A percentile compares a stretch with the other conserved stretches of the same genome.
Evolutionary conservation across 208 protist species (phyloP).

Genomic region (Crithidia fasciculata): DNA sequence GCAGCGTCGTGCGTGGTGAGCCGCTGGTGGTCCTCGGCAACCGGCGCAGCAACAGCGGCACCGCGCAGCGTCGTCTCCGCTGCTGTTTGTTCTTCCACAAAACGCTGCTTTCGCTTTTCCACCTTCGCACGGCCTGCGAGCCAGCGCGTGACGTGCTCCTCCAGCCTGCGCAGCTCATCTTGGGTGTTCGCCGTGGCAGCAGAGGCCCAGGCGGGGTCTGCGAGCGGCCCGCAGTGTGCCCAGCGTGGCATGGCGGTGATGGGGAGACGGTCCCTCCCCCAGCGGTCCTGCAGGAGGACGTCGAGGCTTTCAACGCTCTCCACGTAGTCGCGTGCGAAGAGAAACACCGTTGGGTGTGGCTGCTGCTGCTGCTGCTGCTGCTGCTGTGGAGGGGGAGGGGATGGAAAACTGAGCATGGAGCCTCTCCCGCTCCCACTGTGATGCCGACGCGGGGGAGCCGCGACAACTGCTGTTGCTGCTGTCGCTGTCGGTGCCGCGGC

Average conservation of each 20-base stretch:
- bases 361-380: neutral
- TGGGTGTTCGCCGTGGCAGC: neutral
- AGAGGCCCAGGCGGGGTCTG: neutral
- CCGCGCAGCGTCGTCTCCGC: slow-evolving; percentile 6
- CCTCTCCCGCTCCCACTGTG: neutral
- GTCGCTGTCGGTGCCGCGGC: neutral
- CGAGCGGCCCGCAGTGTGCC: slow-evolving; percentile 13
- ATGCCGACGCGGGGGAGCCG: neutral
- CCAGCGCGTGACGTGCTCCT: slow-evolving; percentile 22
- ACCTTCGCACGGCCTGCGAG: slow-evolving; percentile 14
- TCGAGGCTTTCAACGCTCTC: slow-evolving; percentile 14
- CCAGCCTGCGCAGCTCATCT: slow-evolving; percentile 17
- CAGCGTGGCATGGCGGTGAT: slow-evolving; percentile 28
- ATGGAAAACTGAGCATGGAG: too few relatives aligned
- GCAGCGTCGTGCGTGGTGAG: slow-evolving; percentile 32
- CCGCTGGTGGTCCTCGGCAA: slow-evolving; percentile 11
- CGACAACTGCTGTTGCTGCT: neutral
- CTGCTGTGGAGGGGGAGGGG: neutral
- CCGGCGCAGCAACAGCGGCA: neutral
- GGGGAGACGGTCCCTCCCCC: slow-evolving; percentile 23
- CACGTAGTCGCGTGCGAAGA: slow-evolving; percentile 37
- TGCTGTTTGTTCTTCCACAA: slow-evolving; percentile 5
- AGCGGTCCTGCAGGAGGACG: slow-evolving; percentile 25
- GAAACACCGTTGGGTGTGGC: slow-evolving; percentile 32
- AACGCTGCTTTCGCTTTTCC: slow-evolving; percentile 26